Evolutionary conservation across 2,329 filamentous ascomycete genomes (phyloP).

Genomic region (Hymenoscyphus infarciens): DNA sequence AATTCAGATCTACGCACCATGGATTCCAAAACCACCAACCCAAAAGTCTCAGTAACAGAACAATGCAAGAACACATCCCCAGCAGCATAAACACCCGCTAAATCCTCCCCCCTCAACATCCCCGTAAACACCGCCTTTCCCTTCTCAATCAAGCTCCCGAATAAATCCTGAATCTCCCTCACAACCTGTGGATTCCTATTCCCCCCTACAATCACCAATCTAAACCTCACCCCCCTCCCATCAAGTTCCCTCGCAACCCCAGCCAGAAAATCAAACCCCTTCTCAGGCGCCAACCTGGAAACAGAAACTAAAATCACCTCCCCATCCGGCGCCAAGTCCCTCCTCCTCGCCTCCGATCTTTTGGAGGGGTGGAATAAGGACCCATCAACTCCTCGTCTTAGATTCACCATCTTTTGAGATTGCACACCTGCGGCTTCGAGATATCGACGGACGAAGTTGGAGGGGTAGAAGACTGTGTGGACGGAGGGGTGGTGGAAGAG

Average conservation of each 20-base stretch:
- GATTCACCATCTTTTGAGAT: slow-evolving; percentile 52
- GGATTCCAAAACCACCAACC: slow-evolving; percentile 65
- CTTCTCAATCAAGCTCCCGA: slow-evolving; percentile 45
- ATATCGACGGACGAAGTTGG: slow-evolving; percentile 58
- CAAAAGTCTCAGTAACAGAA: slow-evolving; percentile 68
- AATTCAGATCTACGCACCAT: slow-evolving; percentile 47
- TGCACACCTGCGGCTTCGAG: slow-evolving; percentile 55
- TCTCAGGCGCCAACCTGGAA: slow-evolving; percentile 65
- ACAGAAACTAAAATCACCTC: slow-evolving; percentile 65
- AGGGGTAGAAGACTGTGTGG: slow-evolving; percentile 67
- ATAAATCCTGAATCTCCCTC: slow-evolving; percentile 57
- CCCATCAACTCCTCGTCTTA: slow-evolving; percentile 64
- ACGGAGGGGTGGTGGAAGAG: slow-evolving; percentile 60
- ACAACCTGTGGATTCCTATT: slow-evolving; percentile 63
- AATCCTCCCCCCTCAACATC: slow-evolving; percentile 56
- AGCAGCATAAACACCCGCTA: slow-evolving; percentile 64
- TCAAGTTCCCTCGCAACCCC: slow-evolving; percentile 52
- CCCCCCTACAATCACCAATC: slow-evolving; percentile 63
- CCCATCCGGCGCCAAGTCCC: slow-evolving; percentile 54
- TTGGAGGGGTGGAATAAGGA: slow-evolving; percentile 54
- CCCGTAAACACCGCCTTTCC: slow-evolving; percentile 64
- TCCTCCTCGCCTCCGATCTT: slow-evolving; percentile 50
- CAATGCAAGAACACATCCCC: slow-evolving; percentile 70
- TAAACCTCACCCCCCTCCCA: slow-evolving; percentile 54
- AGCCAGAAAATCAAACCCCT: slow-evolving; percentile 66